phyloP scores from a whole-genome alignment of 2,329 filamentous ascomycete genomes.

The Hypoxylon sp. region DNA sequence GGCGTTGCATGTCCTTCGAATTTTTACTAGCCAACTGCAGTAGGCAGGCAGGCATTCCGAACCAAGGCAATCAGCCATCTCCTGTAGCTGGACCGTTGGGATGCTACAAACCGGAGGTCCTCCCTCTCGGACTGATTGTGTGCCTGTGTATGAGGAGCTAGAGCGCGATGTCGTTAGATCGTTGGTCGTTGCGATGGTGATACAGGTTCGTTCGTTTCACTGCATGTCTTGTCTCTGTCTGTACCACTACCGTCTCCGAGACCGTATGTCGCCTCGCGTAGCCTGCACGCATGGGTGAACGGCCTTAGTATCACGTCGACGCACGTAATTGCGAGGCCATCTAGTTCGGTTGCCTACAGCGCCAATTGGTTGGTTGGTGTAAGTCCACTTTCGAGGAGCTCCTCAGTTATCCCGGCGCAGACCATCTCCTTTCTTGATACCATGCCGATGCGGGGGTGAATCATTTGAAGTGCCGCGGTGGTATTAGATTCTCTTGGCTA shows the following conservation, averaged over 20 bases:
- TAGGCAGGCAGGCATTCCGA: conserved; percentile 9
- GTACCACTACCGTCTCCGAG: conserved; percentile 48
- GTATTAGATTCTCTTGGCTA: conserved; percentile 47
- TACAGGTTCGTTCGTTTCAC: conserved; percentile 52
- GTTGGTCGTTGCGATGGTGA: conserved; percentile 46
- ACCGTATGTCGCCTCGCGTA: conserved; percentile 50
- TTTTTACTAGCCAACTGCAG: conserved; percentile 26
- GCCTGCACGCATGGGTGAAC: conserved; percentile 48
- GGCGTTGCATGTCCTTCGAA: conserved; percentile 10
- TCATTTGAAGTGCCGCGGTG: conserved; percentile 44
- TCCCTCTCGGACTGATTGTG: conserved; percentile 33
- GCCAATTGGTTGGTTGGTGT: conserved; percentile 50
- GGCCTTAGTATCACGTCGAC: conserved; percentile 49
- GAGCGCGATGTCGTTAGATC: conserved; percentile 41
- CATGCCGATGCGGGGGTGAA: conserved; percentile 46
- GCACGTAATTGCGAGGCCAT: conserved; percentile 48
- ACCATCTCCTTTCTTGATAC: conserved; percentile 23
- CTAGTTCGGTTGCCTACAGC: conserved; percentile 51
- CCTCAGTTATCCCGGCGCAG: conserved; percentile 43
- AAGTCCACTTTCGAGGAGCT: conserved; percentile 35
- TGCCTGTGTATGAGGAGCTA: neutral
- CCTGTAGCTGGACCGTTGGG: conserved; percentile 14
- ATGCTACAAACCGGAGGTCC: conserved; percentile 46
- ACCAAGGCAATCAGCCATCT: neutral
- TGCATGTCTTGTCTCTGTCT: conserved; percentile 46